These are phyloP conservation scores for Hymenoscyphus infarciens DNA, from an alignment of 2,329 filamentous ascomycete species.

Conservation along the genomic window DNA sequence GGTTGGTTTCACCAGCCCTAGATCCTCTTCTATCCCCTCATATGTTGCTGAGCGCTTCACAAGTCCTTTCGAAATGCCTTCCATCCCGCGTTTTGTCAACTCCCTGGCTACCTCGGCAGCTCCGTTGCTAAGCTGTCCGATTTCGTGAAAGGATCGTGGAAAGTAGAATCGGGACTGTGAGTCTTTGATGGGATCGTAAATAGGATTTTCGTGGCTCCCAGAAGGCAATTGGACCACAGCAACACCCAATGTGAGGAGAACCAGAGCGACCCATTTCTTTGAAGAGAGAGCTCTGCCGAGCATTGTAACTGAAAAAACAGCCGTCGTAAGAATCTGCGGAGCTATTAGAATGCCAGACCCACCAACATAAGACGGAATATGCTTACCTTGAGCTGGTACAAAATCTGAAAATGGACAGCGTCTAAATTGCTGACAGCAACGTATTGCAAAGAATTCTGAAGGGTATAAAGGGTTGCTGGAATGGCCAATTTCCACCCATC, in stretches of 20 bases:
- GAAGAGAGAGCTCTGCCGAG: constrained; percentile 66
- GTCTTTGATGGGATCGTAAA: constrained; percentile 59
- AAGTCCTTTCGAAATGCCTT: constrained; percentile 42
- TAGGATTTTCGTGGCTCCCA: constrained; percentile 44
- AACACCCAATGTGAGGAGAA: constrained; percentile 78
- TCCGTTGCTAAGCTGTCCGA: constrained; percentile 60
- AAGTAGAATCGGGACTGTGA: constrained; percentile 59
- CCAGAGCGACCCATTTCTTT: constrained; percentile 75
- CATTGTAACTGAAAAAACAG: constrained; percentile 78
- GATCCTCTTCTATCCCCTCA: constrained; percentile 74
- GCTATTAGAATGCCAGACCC: constrained; percentile 14
- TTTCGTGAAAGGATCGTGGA: constrained; percentile 73
- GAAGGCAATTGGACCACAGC: constrained; percentile 79
- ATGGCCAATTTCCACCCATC: constrained; percentile 95
- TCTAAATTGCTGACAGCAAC: constrained; percentile 87
- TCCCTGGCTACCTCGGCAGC: constrained; percentile 48
- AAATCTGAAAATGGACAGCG: constrained; percentile 87
- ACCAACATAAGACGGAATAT: not conserved
- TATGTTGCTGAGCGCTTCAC: constrained; percentile 80
- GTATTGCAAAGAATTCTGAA: constrained; percentile 94
- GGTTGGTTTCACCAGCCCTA: constrained; percentile 44
- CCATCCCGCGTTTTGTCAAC: constrained; percentile 47
- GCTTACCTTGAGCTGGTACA: constrained; percentile 82
- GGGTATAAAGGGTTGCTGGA: constrained; percentile 80
- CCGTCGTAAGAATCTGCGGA: constrained; percentile 73